These are phyloP conservation scores for Acanthamoeba healyi DNA, from an alignment of 208 protist species.

Conservation along the genomic window DNA sequence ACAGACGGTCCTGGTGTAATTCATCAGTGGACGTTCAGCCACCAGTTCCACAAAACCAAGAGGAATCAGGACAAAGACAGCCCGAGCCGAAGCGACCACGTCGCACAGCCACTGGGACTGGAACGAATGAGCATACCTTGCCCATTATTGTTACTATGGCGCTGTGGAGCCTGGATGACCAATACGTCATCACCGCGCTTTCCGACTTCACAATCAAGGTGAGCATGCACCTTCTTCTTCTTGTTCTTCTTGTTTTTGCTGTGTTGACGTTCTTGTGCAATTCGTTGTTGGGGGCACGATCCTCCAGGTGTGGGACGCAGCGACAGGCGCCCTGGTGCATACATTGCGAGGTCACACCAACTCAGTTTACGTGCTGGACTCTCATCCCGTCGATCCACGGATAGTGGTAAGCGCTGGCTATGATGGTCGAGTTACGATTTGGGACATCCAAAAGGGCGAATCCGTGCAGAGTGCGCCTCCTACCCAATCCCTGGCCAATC, in stretches of 20 bases:
- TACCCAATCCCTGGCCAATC: background rate
- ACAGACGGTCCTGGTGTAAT: too few species aligned
- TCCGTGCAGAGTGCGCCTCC: conserved; percentile 13
- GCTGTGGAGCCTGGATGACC: conserved; percentile 68
- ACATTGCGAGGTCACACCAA: conserved; percentile 37
- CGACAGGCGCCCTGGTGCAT: conserved; percentile 39
- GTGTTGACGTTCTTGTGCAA: too few species aligned
- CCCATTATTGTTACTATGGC: conserved; percentile 73
- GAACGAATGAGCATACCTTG: background rate
- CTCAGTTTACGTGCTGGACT: conserved; percentile 65
- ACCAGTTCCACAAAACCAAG: background rate
- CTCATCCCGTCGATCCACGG: conserved; percentile 52
- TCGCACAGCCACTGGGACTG: background rate
- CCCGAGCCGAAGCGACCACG: conserved; percentile 33
- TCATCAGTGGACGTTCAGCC: conserved; percentile 64
- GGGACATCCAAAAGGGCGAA: conserved; percentile 62
- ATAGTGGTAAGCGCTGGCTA: conserved; percentile 70
- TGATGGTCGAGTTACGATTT: conserved; percentile 51
- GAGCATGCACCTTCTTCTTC: too few species aligned
- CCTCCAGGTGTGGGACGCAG: conserved; percentile 36
- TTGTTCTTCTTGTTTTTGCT: background rate
- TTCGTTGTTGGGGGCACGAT: background rate
- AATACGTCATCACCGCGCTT: conserved; percentile 70
- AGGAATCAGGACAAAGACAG: background rate
- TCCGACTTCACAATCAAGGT: conserved; percentile 74